Conservation (phyloP, 2,329 filamentous ascomycete species). For the Endoconidiophora laricicola region DNA sequence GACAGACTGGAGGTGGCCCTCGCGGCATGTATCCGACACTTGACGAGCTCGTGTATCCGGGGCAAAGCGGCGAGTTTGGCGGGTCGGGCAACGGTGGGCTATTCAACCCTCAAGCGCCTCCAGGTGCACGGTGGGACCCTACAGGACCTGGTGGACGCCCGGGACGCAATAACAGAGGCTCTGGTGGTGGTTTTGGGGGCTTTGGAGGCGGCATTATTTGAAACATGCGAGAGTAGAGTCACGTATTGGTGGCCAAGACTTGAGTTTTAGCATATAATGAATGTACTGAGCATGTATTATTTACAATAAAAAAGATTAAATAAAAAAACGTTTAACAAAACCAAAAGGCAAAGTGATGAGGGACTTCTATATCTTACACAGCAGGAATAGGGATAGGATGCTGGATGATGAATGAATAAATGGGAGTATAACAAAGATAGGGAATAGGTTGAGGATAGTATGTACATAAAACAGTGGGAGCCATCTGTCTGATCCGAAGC, state of each 20-base stretch:
- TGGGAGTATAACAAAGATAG: background rate
- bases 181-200: slow-evolving; percentile 17
- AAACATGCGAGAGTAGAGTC: background rate
- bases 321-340: too few relatives aligned
- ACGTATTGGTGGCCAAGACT: too few relatives aligned
- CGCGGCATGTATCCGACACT: slow-evolving; percentile 89
- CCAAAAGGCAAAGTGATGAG: too few relatives aligned
- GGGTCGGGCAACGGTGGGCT: slow-evolving; percentile 23
- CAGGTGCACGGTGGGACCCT: slow-evolving; percentile 84
- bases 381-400: too few relatives aligned
- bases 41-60: slow-evolving; percentile 89
- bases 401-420: too few relatives aligned
- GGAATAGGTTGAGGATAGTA: too few relatives aligned
- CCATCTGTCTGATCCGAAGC: background rate
- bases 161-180: slow-evolving; percentile 15
- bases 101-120: slow-evolving; percentile 49
- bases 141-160: slow-evolving; percentile 42
- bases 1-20: slow-evolving; percentile 26
- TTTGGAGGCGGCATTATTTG: slow-evolving; percentile 18
- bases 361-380: too few relatives aligned
- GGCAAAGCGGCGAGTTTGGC: slow-evolving; percentile 48
- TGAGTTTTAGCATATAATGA: too few relatives aligned
- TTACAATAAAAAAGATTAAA: too few relatives aligned
- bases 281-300: too few relatives aligned
- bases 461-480: background rate